Base-by-base conservation (phyloP, 805 yeast genomes). In the Cyberlindnera euphorbiae region DNA sequence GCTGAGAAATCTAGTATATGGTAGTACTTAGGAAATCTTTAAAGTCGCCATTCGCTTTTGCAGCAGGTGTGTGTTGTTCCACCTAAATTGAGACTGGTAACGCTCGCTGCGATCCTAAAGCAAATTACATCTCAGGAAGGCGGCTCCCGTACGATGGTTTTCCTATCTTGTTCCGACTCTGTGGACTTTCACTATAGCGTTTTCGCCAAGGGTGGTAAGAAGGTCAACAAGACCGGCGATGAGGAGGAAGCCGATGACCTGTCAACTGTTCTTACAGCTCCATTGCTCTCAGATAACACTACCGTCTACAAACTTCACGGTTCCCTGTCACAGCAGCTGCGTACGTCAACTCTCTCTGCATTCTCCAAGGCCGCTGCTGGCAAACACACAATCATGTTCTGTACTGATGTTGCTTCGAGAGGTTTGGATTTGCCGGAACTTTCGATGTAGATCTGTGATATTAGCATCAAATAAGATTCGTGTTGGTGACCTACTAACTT, bases 371-470 rank as follows among this genome's bases (percentile, higher is more conserved):
- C 51, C 29, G 64, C 58, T 1, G 64, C 64, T 26, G 66, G 69
- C 6, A 70, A 70, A 38, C 79, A 79, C 50, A 70, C 81, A 2
- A 69, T 93, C 15, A 67, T 93, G 52, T 75, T 93, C 49, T 90
- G 97, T 68, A 93, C 99, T 0, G 99, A 93, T 70, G 97, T 93
- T 43, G 98, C 97, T 0, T 80, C 97, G 23, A 78, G 99, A 64
- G 99, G 99, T 44, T 69, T 93, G 44, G 99, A 93, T 67, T 65
- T 93, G 38, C 95, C 96, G 2, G 72, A 77, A 33, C 86, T 93
- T 39, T 75, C 93, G 30, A 76, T n/a, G n/a, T n/a, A n/a, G n/a
- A n/a, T n/a, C n/a, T n/a, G n/a, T n/a, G n/a, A n/a, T n/a, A n/a
- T n/a, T n/a, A n/a, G n/a, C n/a, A n/a, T n/a, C n/a, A n/a, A n/a